Percentiles rank a stretch among this genome's conserved stretches.
Conservation (phyloP, 164 flowering plant genomes). For the Aristolochia fimbriata region DNA sequence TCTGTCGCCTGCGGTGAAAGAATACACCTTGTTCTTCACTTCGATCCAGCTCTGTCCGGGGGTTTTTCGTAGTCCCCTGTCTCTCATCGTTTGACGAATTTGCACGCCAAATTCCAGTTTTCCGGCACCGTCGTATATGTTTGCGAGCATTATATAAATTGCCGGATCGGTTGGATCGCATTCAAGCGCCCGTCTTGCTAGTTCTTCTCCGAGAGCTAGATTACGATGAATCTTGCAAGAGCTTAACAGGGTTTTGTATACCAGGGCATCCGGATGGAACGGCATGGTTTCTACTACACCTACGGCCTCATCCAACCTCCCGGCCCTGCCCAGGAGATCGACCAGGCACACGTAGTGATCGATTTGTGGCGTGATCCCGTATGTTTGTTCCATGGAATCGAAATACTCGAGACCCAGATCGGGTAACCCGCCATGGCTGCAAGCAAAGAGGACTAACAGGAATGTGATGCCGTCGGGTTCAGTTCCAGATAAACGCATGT, state of each 20-base stretch:
- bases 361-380: conserved; percentile 24
- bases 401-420: conserved; percentile 43
- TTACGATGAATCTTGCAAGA: conserved; percentile 42
- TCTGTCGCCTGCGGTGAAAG: conserved; percentile 29
- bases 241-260: conserved; percentile 37
- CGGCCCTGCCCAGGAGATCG: conserved; percentile 52
- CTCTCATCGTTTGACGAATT: conserved; percentile 29
- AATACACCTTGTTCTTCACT: conserved; percentile 22
- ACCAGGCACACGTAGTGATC: conserved; percentile 50
- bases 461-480: conserved; percentile 47
- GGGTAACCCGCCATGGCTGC: conserved; percentile 48
- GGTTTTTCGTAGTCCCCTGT: conserved; percentile 32
- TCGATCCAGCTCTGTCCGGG: conserved; percentile 43
- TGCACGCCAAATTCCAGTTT: conserved; percentile 23
- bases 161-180: conserved; percentile 44
- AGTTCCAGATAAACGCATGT: conserved; percentile 37
- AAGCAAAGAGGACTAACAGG: conserved; percentile 37
- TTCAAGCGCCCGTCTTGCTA: conserved; percentile 34
- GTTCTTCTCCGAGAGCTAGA: conserved; percentile 42
- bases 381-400: conserved; percentile 23
- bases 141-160: conserved; percentile 40
- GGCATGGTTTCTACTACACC: conserved; percentile 37
- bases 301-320: conserved; percentile 38
- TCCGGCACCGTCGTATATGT: conserved; percentile 38
- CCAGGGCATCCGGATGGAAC: conserved; percentile 27